Conservation (phyloP, 768 basidiomycete species). For the Tricholoma sp. region DNA sequence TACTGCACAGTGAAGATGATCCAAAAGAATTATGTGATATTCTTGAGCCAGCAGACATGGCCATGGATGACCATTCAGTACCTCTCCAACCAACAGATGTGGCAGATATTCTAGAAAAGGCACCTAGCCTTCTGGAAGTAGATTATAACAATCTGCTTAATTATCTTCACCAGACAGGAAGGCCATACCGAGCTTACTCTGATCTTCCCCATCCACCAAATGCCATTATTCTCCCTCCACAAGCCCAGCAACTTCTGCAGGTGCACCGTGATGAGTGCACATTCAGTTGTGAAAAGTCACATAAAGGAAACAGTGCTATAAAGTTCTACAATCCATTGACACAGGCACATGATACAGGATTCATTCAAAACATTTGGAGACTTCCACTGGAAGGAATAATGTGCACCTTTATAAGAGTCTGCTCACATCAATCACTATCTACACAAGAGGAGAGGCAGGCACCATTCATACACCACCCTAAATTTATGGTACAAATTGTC, state of each 20-base stretch:
- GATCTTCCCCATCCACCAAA: conserved; percentile 10
- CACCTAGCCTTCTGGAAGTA: conserved; percentile 3
- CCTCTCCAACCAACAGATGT: not conserved
- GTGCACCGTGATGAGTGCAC: conserved; percentile 9
- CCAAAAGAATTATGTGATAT: conserved; percentile 4
- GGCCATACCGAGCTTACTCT: conserved; percentile 7
- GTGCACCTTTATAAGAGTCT: conserved; percentile 17
- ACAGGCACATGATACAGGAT: conserved; percentile 10
- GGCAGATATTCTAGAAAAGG: conserved; percentile 8
- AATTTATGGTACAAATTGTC: conserved; percentile 14
- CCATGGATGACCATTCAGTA: not conserved
- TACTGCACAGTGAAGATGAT: conserved; percentile 2
- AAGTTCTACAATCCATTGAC: conserved; percentile 15
- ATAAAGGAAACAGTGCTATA: conserved; percentile 20
- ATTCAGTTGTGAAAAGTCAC: conserved; percentile 16
- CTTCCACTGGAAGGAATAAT: conserved; percentile 17
- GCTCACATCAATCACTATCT: conserved; percentile 12
- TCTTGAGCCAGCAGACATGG: conserved; percentile 3
- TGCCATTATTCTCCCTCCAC: conserved; percentile 13
- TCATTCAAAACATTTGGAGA: conserved; percentile 13
- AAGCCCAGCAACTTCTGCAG: conserved; percentile 7
- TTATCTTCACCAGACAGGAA: conserved; percentile 11
- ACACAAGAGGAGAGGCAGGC: conserved; percentile 9
- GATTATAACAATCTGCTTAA: conserved; percentile 14
- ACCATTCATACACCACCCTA: conserved; percentile 15